Evolutionary conservation across 2,329 filamentous ascomycete species (phyloP), one percentile per base, ranked within the genome.

Genomic region (Aspergillus sclerotialis): DNA sequence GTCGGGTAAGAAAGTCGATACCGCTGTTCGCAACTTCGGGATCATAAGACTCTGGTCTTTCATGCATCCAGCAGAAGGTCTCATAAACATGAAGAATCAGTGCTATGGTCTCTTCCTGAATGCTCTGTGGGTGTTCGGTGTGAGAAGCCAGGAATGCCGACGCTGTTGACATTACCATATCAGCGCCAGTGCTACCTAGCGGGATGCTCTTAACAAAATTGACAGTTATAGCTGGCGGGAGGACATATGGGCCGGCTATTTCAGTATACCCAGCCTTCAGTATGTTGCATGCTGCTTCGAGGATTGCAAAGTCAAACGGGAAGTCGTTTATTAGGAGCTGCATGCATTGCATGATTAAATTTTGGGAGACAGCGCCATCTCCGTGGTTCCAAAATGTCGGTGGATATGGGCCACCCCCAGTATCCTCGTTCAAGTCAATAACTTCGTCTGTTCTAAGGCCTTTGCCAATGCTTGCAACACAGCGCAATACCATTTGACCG

Each of bases 221-320:
- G 14, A 63, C 58, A 3, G 57, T 65, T 28, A 64, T 44, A n/a
- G 51, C 44, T 3, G 64, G 58, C 13, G 61, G 53, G 35, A 69
- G 64, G 13, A 68, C 64, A 37, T 63, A 68, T 8, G 60, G 61
- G 0, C 64, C 64, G 1, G 56, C 60, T 14, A 47, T 51, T 38
- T 69, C 66, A 4, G 65, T 67, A 38, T 62, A 68, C 3, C 65
- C 65, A 8, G 65, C 64, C 41, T 61, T 66, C 24, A 69, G 44
- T 13, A 69, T 61, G 32, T 68, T 64, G 42, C 65, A 69, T 6
- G 63, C 57, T 5, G 63, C 60, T 46, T 67, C 64, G 13, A 68
- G 60, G 7, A 68, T 61, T n/a, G 53, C 50, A 30, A 52, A 53
- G 33, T 67, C 64, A 19, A 56, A 45, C 6, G 58, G 56, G 24